These are phyloP conservation scores for Myxozyma mucilagina DNA, from an alignment of 805 yeast genomes.

Conservation along the genomic window DNA sequence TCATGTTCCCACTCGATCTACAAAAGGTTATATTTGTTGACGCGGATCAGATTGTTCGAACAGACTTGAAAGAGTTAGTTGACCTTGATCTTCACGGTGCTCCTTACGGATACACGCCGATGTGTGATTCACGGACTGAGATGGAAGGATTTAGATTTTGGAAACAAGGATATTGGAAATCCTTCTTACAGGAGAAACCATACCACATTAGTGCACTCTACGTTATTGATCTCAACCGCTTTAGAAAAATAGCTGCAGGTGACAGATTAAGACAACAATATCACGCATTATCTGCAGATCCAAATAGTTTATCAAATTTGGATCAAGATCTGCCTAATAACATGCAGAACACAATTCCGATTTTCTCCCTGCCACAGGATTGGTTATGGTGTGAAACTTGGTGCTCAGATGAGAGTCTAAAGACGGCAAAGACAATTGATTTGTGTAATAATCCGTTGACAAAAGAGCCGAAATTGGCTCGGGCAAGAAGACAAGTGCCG, in stretches of 20 bases:
- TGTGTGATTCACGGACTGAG: slow-evolving; percentile 77
- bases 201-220: slow-evolving; percentile 83
- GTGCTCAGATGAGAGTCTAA: slow-evolving; percentile 68
- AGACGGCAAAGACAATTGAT: slow-evolving; percentile 74
- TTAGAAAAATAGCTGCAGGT: slow-evolving; percentile 71
- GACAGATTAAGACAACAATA: slow-evolving; percentile 81
- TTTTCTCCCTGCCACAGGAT: slow-evolving; percentile 71
- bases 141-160: slow-evolving; percentile 88
- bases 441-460: slow-evolving; percentile 82
- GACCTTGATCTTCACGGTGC: slow-evolving; percentile 73
- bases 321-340: slow-evolving; percentile 96
- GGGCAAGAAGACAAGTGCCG: slow-evolving; percentile 73
- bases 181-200: slow-evolving; percentile 56
- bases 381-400: slow-evolving; percentile 96
- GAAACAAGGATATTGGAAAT: slow-evolving; percentile 90
- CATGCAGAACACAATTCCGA: slow-evolving; percentile 65
- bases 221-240: slow-evolving; percentile 70
- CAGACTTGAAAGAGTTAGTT: slow-evolving; percentile 68
- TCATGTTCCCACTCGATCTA: slow-evolving; percentile 75
- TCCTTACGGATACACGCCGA: slow-evolving; percentile 83
- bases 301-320: slow-evolving; percentile 72
- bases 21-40: slow-evolving; percentile 81
- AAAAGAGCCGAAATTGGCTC: slow-evolving; percentile 71
- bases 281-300: slow-evolving; percentile 76
- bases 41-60: slow-evolving; percentile 77